Evolutionary conservation across 129 eudicot species (phyloP).

Genomic region (Ambrosia trifida): DNA sequence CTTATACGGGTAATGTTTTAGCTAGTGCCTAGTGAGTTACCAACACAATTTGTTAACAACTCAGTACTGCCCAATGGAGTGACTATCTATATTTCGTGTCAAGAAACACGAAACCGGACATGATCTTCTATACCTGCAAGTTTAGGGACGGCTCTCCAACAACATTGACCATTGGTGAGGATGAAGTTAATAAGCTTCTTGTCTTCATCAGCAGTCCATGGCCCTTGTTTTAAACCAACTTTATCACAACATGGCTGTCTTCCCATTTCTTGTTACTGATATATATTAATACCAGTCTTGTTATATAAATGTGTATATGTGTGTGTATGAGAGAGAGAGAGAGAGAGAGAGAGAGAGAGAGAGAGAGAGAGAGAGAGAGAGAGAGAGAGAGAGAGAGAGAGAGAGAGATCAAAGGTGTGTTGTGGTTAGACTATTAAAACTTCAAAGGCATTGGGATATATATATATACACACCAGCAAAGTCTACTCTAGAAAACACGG

Average conservation of each 20-base stretch:
- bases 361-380: slow-evolving; percentile 13
- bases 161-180: slow-evolving; percentile 80
- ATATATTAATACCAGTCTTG: not conserved
- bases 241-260: slow-evolving; percentile 87
- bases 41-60: not conserved
- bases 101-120: not conserved
- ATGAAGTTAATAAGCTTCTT: slow-evolving; percentile 71
- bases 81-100: not conserved
- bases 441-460: slow-evolving; percentile 29
- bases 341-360: slow-evolving; percentile 27
- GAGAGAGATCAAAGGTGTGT: slow-evolving; percentile 19
- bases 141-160: slow-evolving; percentile 90
- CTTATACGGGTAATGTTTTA: not conserved
- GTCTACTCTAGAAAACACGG: slow-evolving; percentile 44
- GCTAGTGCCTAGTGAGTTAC: not conserved
- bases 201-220: slow-evolving; percentile 93
- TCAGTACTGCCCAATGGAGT: not conserved
- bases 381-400: slow-evolving; percentile 11
- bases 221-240: slow-evolving; percentile 78
- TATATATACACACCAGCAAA: slow-evolving; percentile 37
- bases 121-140: slow-evolving; percentile 57
- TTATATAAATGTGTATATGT: not conserved
- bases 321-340: not conserved
- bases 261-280: slow-evolving; percentile 49
- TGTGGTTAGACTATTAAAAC: slow-evolving; percentile 33